Conservation (phyloP, 1,284 basidiomycete species). For the Ceratobasidium papillatum region DNA sequence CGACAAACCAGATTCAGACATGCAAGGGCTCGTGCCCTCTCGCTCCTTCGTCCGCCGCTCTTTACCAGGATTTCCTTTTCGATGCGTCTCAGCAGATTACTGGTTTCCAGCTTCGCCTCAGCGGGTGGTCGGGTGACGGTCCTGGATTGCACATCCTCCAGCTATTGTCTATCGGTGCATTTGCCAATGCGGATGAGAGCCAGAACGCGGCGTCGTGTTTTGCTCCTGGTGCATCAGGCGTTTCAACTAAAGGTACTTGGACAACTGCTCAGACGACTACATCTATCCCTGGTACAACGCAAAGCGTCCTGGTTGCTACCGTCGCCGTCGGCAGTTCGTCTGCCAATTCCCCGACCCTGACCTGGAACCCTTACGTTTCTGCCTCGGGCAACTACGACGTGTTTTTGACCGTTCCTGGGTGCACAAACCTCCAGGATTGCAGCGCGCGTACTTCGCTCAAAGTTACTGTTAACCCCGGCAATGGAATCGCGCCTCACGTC, state of each 20-base stretch:
- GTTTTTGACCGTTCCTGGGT: constrained; percentile 88
- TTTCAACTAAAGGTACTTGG: constrained; percentile 76
- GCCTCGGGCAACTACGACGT: constrained; percentile 87
- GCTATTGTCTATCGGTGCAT: constrained; percentile 89
- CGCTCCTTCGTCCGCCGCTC: constrained; percentile 73
- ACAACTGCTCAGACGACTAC: constrained; percentile 67
- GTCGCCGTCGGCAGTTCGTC: constrained; percentile 72
- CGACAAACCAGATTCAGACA: constrained; percentile 73
- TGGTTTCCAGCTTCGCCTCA: constrained; percentile 84
- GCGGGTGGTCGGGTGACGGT: constrained; percentile 76
- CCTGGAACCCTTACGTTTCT: constrained; percentile 90
- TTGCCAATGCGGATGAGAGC: constrained; percentile 70
- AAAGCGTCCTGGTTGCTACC: constrained; percentile 75
- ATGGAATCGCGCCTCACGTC: constrained; percentile 68
- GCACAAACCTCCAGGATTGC: constrained; percentile 83
- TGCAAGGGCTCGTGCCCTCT: constrained; percentile 79
- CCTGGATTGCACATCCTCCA: constrained; percentile 90
- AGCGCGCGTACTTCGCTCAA: constrained; percentile 80
- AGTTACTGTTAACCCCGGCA: constrained; percentile 83
- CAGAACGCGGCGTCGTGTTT: constrained; percentile 79
- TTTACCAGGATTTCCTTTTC: constrained; percentile 92
- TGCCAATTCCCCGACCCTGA: constrained; percentile 74
- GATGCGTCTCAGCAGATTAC: constrained; percentile 68
- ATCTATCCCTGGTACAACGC: constrained; percentile 78
- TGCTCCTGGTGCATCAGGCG: constrained; percentile 72